phyloP scores from a whole-genome alignment of 768 basidiomycete genomes.

The Symmetrospora coprosmae region DNA sequence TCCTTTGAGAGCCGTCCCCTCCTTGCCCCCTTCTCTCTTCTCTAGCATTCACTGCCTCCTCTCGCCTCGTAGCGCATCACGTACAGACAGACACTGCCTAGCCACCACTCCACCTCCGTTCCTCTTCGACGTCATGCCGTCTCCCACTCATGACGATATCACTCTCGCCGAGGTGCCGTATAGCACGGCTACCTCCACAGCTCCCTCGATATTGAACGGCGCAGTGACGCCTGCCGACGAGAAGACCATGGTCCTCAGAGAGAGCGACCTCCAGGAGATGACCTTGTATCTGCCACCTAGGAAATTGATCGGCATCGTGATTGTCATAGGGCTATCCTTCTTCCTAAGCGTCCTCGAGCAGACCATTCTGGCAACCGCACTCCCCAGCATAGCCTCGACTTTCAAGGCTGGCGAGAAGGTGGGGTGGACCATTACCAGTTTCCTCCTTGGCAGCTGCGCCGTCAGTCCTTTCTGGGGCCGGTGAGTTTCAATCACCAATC shows the following conservation, averaged over 20 bases:
- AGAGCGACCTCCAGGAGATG: background rate
- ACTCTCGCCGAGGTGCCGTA: background rate
- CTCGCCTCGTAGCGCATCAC: no score
- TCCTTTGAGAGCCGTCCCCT: no score
- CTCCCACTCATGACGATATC: background rate
- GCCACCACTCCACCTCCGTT: no score
- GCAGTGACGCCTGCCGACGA: background rate
- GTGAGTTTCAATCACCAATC: no score
- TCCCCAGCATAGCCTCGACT: slow-evolving; percentile 3
- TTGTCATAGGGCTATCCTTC: background rate
- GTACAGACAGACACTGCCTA: no score
- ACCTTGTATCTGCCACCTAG: background rate
- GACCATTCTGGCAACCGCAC: slow-evolving; percentile 1
- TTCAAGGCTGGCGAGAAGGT: background rate
- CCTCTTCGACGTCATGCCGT: no score
- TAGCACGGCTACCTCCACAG: background rate
- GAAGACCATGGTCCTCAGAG: background rate
- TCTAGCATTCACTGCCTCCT: no score
- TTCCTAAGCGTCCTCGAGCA: slow-evolving; percentile 6
- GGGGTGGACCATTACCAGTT: background rate
- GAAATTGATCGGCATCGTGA: background rate
- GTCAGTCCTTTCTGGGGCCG: slow-evolving; percentile 8
- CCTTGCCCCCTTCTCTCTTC: no score
- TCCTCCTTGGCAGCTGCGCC: background rate
- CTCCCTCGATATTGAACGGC: background rate